Conservation (phyloP, 2,329 filamentous ascomycete genomes). For the Fusarium sp. region DNA sequence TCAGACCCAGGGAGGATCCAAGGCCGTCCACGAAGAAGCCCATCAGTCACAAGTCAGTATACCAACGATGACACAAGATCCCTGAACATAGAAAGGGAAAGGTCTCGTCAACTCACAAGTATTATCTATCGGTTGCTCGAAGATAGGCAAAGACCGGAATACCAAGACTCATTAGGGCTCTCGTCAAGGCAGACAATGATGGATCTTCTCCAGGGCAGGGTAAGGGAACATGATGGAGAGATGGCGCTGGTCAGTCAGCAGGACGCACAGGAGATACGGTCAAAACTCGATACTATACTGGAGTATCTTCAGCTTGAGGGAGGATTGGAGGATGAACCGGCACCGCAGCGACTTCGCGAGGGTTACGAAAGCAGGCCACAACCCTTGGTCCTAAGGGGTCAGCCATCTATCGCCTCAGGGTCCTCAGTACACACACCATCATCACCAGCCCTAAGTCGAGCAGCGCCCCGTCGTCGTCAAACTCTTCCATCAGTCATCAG, state of each 20-base stretch:
- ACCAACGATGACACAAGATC: background rate
- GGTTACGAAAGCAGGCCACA: background rate
- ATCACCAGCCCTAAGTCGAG: background rate
- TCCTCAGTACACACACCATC: background rate
- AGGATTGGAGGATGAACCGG: background rate
- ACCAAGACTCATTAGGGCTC: background rate
- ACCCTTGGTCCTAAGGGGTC: background rate
- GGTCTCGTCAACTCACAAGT: background rate
- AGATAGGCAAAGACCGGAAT: background rate
- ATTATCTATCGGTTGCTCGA: background rate
- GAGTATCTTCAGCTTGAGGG: background rate
- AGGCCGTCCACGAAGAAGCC: background rate
- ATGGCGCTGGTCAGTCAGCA: background rate
- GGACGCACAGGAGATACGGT: background rate
- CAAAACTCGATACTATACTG: slow-evolving; percentile 1
- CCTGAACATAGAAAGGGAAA: background rate
- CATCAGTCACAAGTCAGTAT: background rate
- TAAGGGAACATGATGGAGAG: background rate
- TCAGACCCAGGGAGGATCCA: background rate
- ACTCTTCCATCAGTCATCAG: background rate
- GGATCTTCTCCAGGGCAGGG: background rate
- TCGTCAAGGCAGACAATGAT: background rate
- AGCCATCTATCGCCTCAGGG: background rate
- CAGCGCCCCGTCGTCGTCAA: background rate
- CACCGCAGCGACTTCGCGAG: background rate